These are phyloP conservation scores for Eremochloa ophiuroides DNA, from an alignment of 176 grass and related monocot species.

Conservation along the genomic window DNA sequence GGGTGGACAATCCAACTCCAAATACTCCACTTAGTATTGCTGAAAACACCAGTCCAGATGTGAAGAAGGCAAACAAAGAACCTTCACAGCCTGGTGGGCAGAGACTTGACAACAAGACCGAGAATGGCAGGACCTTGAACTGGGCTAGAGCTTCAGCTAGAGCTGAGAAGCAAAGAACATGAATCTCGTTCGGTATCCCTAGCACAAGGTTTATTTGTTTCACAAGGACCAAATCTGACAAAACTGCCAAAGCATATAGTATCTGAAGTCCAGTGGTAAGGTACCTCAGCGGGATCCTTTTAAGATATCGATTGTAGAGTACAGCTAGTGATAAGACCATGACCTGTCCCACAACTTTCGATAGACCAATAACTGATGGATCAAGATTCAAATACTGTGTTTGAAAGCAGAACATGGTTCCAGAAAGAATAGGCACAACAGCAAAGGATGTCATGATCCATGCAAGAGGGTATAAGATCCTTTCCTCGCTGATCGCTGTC, in stretches of 20 bases:
- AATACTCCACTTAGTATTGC: conserved; percentile 69
- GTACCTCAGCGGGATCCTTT: conserved; percentile 56
- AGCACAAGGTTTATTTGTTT: conserved; percentile 74
- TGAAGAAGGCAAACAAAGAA: conserved; percentile 82
- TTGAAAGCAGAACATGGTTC: conserved; percentile 86
- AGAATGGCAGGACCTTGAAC: conserved; percentile 85
- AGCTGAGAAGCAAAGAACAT: conserved; percentile 70
- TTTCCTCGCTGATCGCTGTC: conserved; percentile 37
- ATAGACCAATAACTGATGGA: conserved; percentile 72
- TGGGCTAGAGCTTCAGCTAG: conserved; percentile 83
- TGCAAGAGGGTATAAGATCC: conserved; percentile 62
- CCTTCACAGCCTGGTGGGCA: conserved; percentile 73
- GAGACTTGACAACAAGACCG: conserved; percentile 62
- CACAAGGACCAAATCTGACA: conserved; percentile 69
- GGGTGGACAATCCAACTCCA: conserved; percentile 56
- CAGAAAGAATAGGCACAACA: conserved; percentile 71
- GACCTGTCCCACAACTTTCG: conserved; percentile 80
- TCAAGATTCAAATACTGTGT: conserved; percentile 76
- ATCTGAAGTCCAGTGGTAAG: conserved; percentile 53
- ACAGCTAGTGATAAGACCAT: conserved; percentile 67
- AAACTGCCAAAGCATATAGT: conserved; percentile 56
- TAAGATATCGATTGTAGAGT: conserved; percentile 57
- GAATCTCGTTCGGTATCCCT: conserved; percentile 71
- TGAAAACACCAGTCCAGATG: conserved; percentile 69
- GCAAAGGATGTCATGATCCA: conserved; percentile 85